Conservation (phyloP, 176 grass and related monocot species). For the Carex parvula region DNA sequence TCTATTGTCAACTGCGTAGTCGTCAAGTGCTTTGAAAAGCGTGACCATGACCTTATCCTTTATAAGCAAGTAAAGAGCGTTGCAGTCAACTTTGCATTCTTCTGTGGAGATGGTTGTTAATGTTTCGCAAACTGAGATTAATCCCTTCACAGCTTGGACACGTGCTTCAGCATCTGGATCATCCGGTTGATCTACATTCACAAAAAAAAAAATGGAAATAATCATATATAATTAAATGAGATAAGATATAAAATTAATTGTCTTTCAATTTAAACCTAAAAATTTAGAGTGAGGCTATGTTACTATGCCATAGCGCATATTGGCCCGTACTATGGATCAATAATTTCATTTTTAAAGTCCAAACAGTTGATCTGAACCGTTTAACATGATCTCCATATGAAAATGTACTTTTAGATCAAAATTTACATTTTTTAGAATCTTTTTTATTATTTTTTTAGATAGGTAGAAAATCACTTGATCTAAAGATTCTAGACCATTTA, state of each 20-base stretch:
- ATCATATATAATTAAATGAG: slow-evolving; percentile 12
- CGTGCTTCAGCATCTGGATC: slow-evolving; percentile 94
- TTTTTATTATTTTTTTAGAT: too few species aligned
- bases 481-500: too few species aligned
- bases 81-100: slow-evolving; percentile 29
- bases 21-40: slow-evolving; percentile 85
- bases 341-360: too few species aligned
- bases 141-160: slow-evolving; percentile 73
- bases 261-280: not conserved
- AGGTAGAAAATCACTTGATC: too few species aligned
- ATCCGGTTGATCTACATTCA: slow-evolving; percentile 74
- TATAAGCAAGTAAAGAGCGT: slow-evolving; percentile 56
- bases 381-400: too few species aligned
- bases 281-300: too few species aligned
- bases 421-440: too few species aligned
- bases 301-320: too few species aligned
- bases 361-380: too few species aligned
- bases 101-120: slow-evolving; percentile 47
- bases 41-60: slow-evolving; percentile 59
- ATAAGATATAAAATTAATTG: slow-evolving; percentile 1
- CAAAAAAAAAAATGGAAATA: slow-evolving; percentile 26
- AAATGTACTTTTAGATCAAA: too few species aligned
- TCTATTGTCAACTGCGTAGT: slow-evolving; percentile 95
- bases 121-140: slow-evolving; percentile 79
- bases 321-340: too few species aligned